Conservation (phyloP, 2,329 filamentous ascomycete species). For the Cladosporium velox region DNA sequence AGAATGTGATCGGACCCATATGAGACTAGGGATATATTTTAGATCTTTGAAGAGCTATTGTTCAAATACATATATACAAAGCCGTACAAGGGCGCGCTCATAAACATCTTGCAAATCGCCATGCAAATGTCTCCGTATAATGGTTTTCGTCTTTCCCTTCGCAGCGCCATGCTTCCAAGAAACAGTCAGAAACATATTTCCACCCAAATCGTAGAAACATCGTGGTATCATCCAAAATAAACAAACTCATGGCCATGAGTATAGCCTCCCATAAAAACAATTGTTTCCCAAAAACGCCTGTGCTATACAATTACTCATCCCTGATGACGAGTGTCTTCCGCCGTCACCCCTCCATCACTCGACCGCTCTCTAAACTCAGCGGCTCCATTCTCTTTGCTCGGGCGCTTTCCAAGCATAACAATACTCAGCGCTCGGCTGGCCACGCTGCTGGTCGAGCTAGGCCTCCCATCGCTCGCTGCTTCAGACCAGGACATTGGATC, state of each 20-base stretch:
- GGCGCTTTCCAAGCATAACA: constrained; percentile 33
- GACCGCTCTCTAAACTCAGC: constrained; percentile 31
- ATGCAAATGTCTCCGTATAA: neutral
- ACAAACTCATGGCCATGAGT: neutral
- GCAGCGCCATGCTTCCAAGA: constrained; percentile 12
- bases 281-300: neutral
- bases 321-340: neutral
- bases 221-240: constrained; percentile 16
- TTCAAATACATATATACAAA: neutral
- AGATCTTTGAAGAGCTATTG: neutral
- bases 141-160: neutral
- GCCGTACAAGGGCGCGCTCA: neutral
- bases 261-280: neutral
- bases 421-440: constrained; percentile 37
- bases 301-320: neutral
- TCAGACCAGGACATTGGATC: constrained; percentile 35
- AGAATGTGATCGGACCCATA: neutral
- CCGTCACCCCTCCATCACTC: neutral
- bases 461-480: constrained; percentile 24
- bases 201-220: neutral
- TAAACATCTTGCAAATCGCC: neutral
- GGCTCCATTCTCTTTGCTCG: constrained; percentile 24
- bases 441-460: constrained; percentile 33
- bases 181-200: neutral
- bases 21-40: neutral